Percentiles rank a stretch among this genome's conserved stretches.
Conservation (phyloP, 2,329 filamentous ascomycete genomes). For the Colletotrichum phormii region DNA sequence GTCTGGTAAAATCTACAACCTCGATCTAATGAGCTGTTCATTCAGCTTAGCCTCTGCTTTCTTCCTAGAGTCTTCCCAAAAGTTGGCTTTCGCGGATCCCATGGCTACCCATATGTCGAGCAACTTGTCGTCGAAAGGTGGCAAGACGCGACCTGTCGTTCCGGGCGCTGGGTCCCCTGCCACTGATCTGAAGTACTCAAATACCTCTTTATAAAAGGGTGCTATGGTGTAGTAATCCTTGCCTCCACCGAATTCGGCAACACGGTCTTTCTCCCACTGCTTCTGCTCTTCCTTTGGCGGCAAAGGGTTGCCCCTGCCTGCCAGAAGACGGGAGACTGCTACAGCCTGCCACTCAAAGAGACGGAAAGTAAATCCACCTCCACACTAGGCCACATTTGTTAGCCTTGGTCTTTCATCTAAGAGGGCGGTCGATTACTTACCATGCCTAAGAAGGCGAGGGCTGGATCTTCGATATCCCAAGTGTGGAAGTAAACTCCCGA, state of each 20-base stretch:
- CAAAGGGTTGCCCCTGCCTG: slow-evolving; percentile 43
- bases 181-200: slow-evolving; percentile 51
- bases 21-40: not conserved
- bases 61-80: slow-evolving; percentile 44
- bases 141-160: slow-evolving; percentile 52
- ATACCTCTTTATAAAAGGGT: slow-evolving; percentile 52
- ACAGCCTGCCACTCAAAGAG: slow-evolving; percentile 54
- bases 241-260: slow-evolving; percentile 44
- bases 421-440: slow-evolving; percentile 39
- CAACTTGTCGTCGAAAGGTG: slow-evolving; percentile 55
- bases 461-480: slow-evolving; percentile 49
- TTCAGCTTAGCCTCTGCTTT: slow-evolving; percentile 42
- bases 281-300: slow-evolving; percentile 44
- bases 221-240: slow-evolving; percentile 48
- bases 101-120: slow-evolving; percentile 46
- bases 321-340: slow-evolving; percentile 48
- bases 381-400: slow-evolving; percentile 39
- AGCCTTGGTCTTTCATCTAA: not conserved
- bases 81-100: slow-evolving; percentile 43
- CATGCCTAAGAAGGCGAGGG: slow-evolving; percentile 49
- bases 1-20: not conserved
- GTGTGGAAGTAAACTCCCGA: slow-evolving; percentile 51
- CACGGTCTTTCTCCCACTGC: slow-evolving; percentile 46
- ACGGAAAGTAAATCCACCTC: slow-evolving; percentile 51
- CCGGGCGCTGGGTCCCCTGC: slow-evolving; percentile 54